Evolutionary conservation across 495 filamentous ascomycete species (phyloP).

Genomic region (Aspergillus heteromorphus): DNA sequence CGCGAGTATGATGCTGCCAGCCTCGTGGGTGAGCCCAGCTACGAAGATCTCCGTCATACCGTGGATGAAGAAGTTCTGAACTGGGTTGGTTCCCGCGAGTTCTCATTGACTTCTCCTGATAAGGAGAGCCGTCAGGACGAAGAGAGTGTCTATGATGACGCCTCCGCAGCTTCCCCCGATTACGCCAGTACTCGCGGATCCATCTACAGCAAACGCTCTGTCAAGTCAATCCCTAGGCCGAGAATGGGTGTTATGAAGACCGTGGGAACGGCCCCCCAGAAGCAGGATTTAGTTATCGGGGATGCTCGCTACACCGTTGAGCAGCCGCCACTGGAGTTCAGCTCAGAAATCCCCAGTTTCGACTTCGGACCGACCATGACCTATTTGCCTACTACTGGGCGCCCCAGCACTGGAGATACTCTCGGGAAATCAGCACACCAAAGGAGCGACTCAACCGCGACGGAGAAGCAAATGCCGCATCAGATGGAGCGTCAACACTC

Average conservation of each 20-base stretch:
- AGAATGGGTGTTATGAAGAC: constrained; percentile 79
- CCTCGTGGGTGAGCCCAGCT: constrained; percentile 42
- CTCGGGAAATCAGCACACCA: constrained; percentile 33
- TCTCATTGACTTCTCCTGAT: constrained; percentile 27
- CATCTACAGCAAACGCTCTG: constrained; percentile 52
- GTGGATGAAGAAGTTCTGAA: constrained; percentile 63
- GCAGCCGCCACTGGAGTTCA: constrained; percentile 22
- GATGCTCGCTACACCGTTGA: constrained; percentile 51
- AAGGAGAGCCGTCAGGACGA: constrained; percentile 29
- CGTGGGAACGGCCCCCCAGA: constrained; percentile 55
- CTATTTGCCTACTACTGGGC: constrained; percentile 51
- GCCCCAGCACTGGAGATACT: constrained; percentile 35
- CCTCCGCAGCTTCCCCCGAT: constrained; percentile 46
- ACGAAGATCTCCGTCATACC: constrained; percentile 59
- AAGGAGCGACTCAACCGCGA: constrained; percentile 34
- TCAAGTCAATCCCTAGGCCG: constrained; percentile 59
- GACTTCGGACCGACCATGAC: constrained; percentile 81
- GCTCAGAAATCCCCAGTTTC: constrained; percentile 62
- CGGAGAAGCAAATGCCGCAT: constrained; percentile 27
- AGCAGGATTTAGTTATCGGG: constrained; percentile 52
- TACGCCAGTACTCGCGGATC: constrained; percentile 70
- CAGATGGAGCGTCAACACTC: constrained; percentile 28
- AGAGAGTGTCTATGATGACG: constrained; percentile 47
- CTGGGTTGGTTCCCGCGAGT: constrained; percentile 32
- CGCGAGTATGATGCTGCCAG: constrained; percentile 7